Conservation (phyloP, 75 land plant genomes). For the Sequoia sempervirens region DNA sequence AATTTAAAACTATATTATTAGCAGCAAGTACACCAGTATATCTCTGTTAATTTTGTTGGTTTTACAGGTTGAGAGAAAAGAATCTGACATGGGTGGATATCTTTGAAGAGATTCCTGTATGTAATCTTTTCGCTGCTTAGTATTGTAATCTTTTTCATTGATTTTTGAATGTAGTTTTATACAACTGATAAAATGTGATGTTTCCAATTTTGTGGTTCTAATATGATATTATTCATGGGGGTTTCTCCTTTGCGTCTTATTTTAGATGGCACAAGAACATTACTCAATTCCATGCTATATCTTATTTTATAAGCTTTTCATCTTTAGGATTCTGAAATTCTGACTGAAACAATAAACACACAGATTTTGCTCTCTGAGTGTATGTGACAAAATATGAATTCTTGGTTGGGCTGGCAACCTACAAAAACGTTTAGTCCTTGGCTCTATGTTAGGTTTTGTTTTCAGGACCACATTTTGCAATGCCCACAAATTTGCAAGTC, state of each 20-base stretch:
- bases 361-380: neutral
- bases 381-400: neutral
- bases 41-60: neutral
- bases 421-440: neutral
- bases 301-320: neutral
- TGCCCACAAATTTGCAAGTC: neutral
- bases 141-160: neutral
- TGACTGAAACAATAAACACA: neutral
- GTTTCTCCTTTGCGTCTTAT: neutral
- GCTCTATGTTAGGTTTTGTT: neutral
- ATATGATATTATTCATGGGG: neutral
- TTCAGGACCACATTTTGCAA: neutral
- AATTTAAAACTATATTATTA: neutral
- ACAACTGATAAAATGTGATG: neutral
- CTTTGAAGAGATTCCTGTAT: constrained; percentile 94
- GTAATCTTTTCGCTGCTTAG: constrained; percentile 12
- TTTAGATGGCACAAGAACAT: neutral
- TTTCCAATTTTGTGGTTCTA: neutral
- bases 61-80: constrained; percentile 84
- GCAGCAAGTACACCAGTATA: neutral
- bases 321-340: neutral
- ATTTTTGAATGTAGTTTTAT: neutral
- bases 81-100: constrained; percentile 90
- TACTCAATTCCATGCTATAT: neutral
- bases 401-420: neutral